Base-by-base conservation (phyloP, 768 basidiomycete genomes). In the Hemileccinum impolitum region DNA sequence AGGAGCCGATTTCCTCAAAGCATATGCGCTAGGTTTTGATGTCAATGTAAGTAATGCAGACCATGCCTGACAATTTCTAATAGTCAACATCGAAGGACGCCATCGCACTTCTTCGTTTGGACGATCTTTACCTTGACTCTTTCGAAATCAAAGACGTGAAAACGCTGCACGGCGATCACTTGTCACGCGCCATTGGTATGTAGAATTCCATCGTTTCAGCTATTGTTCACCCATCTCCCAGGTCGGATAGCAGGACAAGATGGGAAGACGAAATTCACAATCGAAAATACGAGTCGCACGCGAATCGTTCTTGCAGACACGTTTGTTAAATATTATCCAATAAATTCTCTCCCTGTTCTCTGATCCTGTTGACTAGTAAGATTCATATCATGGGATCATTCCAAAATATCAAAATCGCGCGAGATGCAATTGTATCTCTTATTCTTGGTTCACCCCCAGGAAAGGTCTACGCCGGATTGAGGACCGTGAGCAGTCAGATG, bases 91-190 rank as follows among this genome's bases (percentile, higher is more conserved):
- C 2, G 44, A 53, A 97, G 91, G 96, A 99, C 59, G 85, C 95
- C 6, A 90, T 99, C 55, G 96, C 96, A 6, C 83, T 99, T 21
- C 79, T 99, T 30, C 83, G 96, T 53, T 68, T 99, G 59, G 96
- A 99, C 64, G 96, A 98, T 65, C 80, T 99, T 13, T 99, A 98
- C 67, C 87, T 99, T 39, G 96, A 98, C 62, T 94, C 94, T 3
- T 96, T 96, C 62, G 96, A 99, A 70, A 95, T 99, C 69, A 98
- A 98, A 68, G 96, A 99, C 58, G 94, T 98, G 45, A 99, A 99
- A 73, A 95, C 92, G 0, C 78, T 99, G 7, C 94, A 96, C 52
- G 96, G 96, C 2, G 96, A 99, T 62, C 96, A 99, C 68, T 75
- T 99, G 9, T 92, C 94, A n/a, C 88, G 96, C 55, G 96, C 96